These are phyloP conservation scores for Mucor indicus DNA, from an alignment of 371 early-diverging fungal genomes.

Conservation along the genomic window DNA sequence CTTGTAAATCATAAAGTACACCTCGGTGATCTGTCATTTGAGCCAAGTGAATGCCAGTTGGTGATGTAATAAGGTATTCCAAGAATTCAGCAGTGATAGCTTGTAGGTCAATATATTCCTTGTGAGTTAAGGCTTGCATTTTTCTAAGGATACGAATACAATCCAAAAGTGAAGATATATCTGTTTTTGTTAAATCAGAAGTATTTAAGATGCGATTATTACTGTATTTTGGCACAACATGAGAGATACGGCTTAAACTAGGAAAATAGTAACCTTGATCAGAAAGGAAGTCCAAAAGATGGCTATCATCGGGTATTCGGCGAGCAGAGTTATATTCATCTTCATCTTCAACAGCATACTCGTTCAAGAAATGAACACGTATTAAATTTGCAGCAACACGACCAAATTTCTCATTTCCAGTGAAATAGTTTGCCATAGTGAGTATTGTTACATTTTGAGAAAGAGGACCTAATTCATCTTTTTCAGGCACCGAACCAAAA, in stretches of 20 bases:
- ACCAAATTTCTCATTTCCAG: constrained; percentile 57
- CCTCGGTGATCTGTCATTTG: constrained; percentile 65
- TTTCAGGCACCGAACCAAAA: constrained; percentile 14
- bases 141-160: constrained; percentile 54
- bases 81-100: constrained; percentile 55
- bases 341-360: constrained; percentile 53
- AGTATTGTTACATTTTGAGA: constrained; percentile 61
- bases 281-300: constrained; percentile 54
- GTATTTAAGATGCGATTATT: constrained; percentile 36
- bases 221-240: constrained; percentile 51
- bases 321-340: constrained; percentile 46
- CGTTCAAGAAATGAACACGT: constrained; percentile 53
- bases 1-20: constrained; percentile 63
- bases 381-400: constrained; percentile 62
- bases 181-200: constrained; percentile 41
- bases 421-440: constrained; percentile 58
- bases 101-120: constrained; percentile 60
- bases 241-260: constrained; percentile 52
- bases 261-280: constrained; percentile 69
- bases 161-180: constrained; percentile 55
- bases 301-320: constrained; percentile 51
- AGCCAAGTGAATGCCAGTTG: constrained; percentile 58
- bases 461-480: constrained; percentile 35
- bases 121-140: constrained; percentile 57
- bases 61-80: constrained; percentile 58